Base-by-base conservation (phyloP, 108 stramenopile genomes). In the Conticribra weissflogii region DNA sequence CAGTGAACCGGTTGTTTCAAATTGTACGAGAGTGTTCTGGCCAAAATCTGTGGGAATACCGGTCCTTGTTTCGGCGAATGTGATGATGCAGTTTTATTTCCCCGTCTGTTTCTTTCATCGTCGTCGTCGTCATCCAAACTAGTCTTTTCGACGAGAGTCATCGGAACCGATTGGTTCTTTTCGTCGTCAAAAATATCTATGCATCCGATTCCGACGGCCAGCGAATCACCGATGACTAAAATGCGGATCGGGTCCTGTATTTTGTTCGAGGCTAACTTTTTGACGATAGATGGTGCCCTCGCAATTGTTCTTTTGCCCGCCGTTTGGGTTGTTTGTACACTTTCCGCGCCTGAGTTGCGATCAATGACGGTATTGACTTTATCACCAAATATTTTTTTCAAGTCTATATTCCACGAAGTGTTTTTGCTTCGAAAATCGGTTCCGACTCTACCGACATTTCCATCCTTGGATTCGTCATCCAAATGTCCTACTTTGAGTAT, bases 191-290 rank as follows among this genome's bases (percentile, higher is more conserved):
- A 86, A 15, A 46, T 32, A 51, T 86, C 72, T 25, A 85, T 57
- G 19, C 79, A 81, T 15, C 88, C 88, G 32, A 86, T 61, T 23
- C 88, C 88, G 28, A 86, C 71, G 1, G 84, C 84, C 31, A 89
- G 44, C 24, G 85, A 86, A 66, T 89, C 88, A 31, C 88, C 88
- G 67, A 89, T 83, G 0, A 86, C 84, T 4, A 89, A 49, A 9
- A 89, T 49, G 21, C 78, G 71, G 58, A 80, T 54, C 15, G 79
- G 79, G 45, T 83, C 68, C 18, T 66, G 29, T 8, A 32, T 15
- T 21, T 51, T 12, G 47, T 36, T 50, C 2, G 16, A 17, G 0
- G 25, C 22, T 17, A 67, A 16, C 41, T 67, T 67, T 28, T 25
- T 25, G 17, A 56, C 22, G 2, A 67, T 24, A n/a, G 50, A 51